Conservation (phyloP, 176 grass and related monocot genomes). For the Aegilops sharonensis region DNA sequence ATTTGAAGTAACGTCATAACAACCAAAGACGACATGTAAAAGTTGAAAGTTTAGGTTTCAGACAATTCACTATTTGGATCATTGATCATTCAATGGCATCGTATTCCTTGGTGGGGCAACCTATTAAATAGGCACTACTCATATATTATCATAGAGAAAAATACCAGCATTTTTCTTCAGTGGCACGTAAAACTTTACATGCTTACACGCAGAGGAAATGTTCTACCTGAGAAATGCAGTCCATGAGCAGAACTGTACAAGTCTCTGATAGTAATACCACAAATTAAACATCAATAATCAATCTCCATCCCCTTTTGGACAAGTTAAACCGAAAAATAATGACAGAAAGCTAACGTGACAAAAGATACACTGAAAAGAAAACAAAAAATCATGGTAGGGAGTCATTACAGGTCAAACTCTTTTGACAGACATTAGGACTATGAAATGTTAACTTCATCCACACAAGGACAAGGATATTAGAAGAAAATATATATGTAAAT, state of each 20-base stretch:
- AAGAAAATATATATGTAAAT: not conserved
- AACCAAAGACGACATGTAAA: not conserved
- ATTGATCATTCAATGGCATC: not conserved
- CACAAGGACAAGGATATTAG: not conserved
- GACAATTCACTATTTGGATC: not conserved
- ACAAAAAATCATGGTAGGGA: not conserved
- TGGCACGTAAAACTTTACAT: not conserved
- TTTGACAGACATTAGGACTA: not conserved
- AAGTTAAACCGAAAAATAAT: not conserved
- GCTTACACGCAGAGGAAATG: not conserved
- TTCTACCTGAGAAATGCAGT: not conserved
- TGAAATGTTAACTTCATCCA: not conserved
- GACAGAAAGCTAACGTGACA: not conserved
- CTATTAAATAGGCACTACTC: not conserved
- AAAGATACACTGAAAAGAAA: not conserved
- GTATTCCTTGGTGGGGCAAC: not conserved
- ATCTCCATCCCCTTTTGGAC: not conserved
- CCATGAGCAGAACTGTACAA: not conserved
- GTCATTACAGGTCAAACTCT: not conserved
- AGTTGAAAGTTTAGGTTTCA: not conserved
- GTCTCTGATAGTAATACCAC: not conserved
- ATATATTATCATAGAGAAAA: not conserved
- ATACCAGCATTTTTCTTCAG: not conserved
- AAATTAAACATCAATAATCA: not conserved
- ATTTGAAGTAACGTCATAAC: not conserved